phyloP scores from a whole-genome alignment of 2,329 filamentous ascomycete genomes.

The Ascochyta rabiei region DNA sequence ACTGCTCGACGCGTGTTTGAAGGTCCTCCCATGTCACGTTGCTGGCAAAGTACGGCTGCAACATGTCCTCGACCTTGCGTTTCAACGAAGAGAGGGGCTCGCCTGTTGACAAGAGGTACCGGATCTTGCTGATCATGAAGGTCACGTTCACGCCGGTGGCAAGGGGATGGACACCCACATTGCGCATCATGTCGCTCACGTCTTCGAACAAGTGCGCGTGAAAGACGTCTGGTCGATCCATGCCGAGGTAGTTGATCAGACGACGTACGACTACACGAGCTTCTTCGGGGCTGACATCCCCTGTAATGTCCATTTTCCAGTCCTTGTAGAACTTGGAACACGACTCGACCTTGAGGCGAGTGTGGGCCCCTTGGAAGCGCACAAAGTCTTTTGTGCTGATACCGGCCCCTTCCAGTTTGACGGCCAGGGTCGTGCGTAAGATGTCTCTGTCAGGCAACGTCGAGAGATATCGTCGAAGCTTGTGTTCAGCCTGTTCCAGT shows the following conservation, averaged over 20 bases:
- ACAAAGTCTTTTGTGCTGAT: neutral
- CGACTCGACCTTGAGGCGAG: conserved; percentile 24
- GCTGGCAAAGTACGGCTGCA: conserved; percentile 22
- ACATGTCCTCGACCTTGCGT: conserved; percentile 17
- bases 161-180: conserved; percentile 30
- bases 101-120: conserved; percentile 14
- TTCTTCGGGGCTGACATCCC: conserved; percentile 30
- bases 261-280: conserved; percentile 31
- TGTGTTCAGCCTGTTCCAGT: conserved; percentile 29
- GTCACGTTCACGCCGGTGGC: conserved; percentile 30
- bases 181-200: conserved; percentile 18
- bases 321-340: conserved; percentile 19
- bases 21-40: conserved; percentile 24
- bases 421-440: neutral
- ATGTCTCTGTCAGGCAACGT: conserved; percentile 16
- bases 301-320: conserved; percentile 29
- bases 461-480: conserved; percentile 18
- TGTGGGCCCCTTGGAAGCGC: conserved; percentile 16
- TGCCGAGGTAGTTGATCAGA: conserved; percentile 16
- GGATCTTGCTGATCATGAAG: conserved; percentile 30
- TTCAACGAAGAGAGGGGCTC: conserved; percentile 1
- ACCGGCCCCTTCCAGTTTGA: conserved; percentile 14
- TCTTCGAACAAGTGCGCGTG: neutral
- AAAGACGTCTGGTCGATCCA: conserved; percentile 1
- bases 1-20: conserved; percentile 22